Percentiles rank a stretch among this genome's conserved stretches.
These are phyloP conservation scores for Xylaria sp. DNA, from an alignment of 495 filamentous ascomycete species.

Conservation along the genomic window DNA sequence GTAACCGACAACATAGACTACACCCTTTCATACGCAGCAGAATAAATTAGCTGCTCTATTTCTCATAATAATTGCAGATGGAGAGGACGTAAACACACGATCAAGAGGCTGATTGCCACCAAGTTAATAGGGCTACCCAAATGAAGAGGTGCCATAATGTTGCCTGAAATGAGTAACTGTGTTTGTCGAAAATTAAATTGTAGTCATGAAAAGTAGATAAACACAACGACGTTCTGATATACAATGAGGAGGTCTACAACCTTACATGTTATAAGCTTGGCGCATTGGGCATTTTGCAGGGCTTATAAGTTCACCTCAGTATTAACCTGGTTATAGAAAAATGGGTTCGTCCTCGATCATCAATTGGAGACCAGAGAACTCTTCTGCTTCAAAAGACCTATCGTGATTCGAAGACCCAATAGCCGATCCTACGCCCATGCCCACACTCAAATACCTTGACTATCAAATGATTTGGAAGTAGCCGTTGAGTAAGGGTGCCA, in stretches of 20 bases:
- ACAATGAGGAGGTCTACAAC: not conserved
- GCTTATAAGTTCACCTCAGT: not conserved
- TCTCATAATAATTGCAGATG: not conserved
- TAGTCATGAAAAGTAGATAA: not conserved
- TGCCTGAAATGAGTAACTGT: not conserved
- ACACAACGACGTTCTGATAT: not conserved
- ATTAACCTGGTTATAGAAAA: not conserved
- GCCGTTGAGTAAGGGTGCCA: not conserved
- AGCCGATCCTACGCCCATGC: not conserved
- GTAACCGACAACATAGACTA: constrained; percentile 15
- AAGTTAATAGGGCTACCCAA: constrained; percentile 24
- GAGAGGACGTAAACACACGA: constrained; percentile 28
- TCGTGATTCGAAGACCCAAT: not conserved
- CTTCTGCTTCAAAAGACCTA: not conserved
- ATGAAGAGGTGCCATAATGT: constrained; percentile 32
- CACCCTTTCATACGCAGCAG: constrained; percentile 6
- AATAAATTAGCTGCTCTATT: not conserved
- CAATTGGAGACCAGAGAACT: not conserved
- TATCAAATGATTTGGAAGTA: not conserved
- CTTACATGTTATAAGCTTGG: not conserved
- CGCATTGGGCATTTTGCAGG: not conserved
- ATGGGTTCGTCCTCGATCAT: not conserved
- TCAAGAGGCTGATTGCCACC: constrained; percentile 11
- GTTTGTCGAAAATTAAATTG: not conserved
- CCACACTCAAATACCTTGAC: not conserved